A percentile compares a stretch with the other conserved stretches of the same genome.
phyloP scores from a whole-genome alignment of 192 early-diverging fungal species.

The Umbelopsis sp. region DNA sequence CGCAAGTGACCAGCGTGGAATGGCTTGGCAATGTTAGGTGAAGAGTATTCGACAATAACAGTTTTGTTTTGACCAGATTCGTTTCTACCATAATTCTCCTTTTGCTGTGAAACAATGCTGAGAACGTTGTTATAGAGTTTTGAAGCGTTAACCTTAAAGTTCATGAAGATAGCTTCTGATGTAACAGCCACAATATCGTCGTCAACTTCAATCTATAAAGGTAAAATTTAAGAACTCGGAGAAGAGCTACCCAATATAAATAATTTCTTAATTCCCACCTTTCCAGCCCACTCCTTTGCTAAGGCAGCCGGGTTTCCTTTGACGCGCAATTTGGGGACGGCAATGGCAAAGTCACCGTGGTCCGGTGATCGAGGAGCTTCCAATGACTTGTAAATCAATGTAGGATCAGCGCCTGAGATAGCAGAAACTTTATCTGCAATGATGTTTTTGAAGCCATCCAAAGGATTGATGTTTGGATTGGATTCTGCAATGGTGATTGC shows the following conservation, averaged over 20 bases:
- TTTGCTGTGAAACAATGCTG: slow-evolving; percentile 49
- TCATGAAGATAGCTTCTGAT: slow-evolving; percentile 72
- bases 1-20: slow-evolving; percentile 99
- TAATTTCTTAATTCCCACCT: slow-evolving; percentile 29
- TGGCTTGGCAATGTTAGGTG: slow-evolving; percentile 98
- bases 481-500: slow-evolving; percentile 42
- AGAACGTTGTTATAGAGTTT: slow-evolving; percentile 57
- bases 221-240: not conserved
- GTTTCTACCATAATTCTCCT: slow-evolving; percentile 62
- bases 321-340: slow-evolving; percentile 66
- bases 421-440: slow-evolving; percentile 60
- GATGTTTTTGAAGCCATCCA: slow-evolving; percentile 67
- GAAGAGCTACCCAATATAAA: not conserved
- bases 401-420: slow-evolving; percentile 51
- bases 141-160: slow-evolving; percentile 69
- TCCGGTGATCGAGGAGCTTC: slow-evolving; percentile 61
- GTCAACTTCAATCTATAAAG: slow-evolving; percentile 57
- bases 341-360: slow-evolving; percentile 72
- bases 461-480: slow-evolving; percentile 46
- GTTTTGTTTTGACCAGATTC: slow-evolving; percentile 67
- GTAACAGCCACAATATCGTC: slow-evolving; percentile 52
- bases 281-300: slow-evolving; percentile 63
- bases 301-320: slow-evolving; percentile 70
- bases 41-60: slow-evolving; percentile 89
- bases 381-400: slow-evolving; percentile 55